Percentiles rank a stretch among this genome's conserved stretches.
Evolutionary conservation across 2,329 filamentous ascomycete genomes (phyloP).

Genomic region (Microcyclospora tardicrescens): DNA sequence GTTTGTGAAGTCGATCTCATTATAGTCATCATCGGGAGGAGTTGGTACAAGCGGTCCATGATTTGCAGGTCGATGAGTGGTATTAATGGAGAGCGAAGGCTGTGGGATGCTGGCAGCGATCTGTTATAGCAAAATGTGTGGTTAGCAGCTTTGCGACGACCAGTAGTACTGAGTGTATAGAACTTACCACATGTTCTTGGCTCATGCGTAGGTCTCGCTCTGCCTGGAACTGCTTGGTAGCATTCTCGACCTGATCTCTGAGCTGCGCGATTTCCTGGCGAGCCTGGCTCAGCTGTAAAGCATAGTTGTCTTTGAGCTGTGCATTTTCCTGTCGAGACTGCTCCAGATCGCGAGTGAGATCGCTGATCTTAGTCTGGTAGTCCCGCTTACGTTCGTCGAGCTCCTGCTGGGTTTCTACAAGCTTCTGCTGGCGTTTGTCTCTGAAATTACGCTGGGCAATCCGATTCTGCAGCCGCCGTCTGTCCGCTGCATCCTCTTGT

Average conservation of each 20-base stretch:
- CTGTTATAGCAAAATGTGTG: not conserved
- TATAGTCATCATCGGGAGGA: conserved; percentile 10
- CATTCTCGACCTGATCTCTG: too few species aligned
- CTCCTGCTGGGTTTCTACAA: conserved; percentile 40
- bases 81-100: not conserved
- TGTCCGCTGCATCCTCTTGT: conserved; percentile 81
- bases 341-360: conserved; percentile 3
- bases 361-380: conserved; percentile 4
- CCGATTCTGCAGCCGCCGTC: conserved; percentile 88
- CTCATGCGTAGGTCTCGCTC: too few species aligned
- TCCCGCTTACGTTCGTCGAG: conserved; percentile 7
- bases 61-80: not conserved
- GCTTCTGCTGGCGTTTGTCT: conserved; percentile 71
- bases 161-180: too few species aligned
- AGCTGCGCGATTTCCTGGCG: not conserved
- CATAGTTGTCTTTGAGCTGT: conserved; percentile 2
- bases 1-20: conserved; percentile 15
- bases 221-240: too few species aligned
- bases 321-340: conserved; percentile 1
- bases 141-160: too few species aligned
- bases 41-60: conserved; percentile 4
- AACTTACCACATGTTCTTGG: too few species aligned
- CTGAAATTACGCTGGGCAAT: conserved; percentile 84
- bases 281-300: not conserved
- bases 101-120: not conserved